These are phyloP conservation scores for Cladosporium oxysporum DNA, from an alignment of 2,329 filamentous ascomycete genomes.

Conservation along the genomic window DNA sequence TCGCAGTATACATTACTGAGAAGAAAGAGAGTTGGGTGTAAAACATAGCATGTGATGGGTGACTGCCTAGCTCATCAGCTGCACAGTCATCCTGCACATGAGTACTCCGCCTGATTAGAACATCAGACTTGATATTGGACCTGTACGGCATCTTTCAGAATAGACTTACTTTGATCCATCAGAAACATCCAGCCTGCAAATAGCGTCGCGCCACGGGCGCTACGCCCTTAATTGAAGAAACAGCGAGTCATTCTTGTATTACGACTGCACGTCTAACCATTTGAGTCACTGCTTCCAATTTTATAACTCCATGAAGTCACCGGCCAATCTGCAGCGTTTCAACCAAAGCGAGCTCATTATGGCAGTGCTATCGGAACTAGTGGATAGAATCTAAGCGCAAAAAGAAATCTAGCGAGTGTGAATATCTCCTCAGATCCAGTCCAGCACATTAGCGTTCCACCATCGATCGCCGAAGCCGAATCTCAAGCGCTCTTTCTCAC, in stretches of 20 bases:
- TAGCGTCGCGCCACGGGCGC: too few species aligned
- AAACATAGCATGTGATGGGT: not conserved
- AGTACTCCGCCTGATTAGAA: too few species aligned
- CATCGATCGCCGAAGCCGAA: not conserved
- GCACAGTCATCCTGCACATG: too few species aligned
- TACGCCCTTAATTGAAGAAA: too few species aligned
- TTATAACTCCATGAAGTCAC: not conserved
- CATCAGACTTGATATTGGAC: too few species aligned
- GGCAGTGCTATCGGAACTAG: not conserved
- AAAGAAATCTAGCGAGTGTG: not conserved
- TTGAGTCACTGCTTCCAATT: not conserved
- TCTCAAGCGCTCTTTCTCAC: not conserved
- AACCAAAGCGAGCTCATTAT: conserved; percentile 8
- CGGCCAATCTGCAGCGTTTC: not conserved
- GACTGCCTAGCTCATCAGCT: too few species aligned
- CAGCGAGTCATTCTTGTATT: not conserved
- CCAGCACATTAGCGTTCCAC: not conserved
- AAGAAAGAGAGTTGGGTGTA: not conserved
- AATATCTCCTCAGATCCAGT: not conserved
- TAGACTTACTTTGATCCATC: too few species aligned
- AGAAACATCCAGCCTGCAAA: too few species aligned
- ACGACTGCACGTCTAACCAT: not conserved
- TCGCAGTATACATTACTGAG: not conserved
- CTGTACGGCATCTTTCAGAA: too few species aligned
- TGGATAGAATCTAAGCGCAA: not conserved